These are phyloP conservation scores for Malassezia vespertilionis DNA, from an alignment of 1,284 basidiomycete genomes.

Conservation along the genomic window DNA sequence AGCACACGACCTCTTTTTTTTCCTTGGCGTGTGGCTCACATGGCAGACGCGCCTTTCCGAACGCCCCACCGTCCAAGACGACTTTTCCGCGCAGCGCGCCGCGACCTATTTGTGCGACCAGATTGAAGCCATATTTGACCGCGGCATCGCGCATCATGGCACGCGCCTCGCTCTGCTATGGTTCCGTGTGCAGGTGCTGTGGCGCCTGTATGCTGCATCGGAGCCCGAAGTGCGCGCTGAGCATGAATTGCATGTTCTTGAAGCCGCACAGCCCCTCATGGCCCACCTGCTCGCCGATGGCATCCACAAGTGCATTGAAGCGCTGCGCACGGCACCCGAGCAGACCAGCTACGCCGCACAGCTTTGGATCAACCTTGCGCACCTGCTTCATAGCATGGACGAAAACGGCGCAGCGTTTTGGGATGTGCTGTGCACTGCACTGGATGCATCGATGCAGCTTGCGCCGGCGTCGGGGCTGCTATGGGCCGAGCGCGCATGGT, in stretches of 20 bases:
- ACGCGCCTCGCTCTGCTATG: conserved; percentile 20
- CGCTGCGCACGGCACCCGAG: conserved; percentile 21
- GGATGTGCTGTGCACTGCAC: conserved; percentile 27
- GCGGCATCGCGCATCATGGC: background rate
- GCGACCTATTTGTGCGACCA: background rate
- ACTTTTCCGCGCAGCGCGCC: background rate
- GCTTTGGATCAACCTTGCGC: conserved; percentile 66
- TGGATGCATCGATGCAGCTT: conserved; percentile 23
- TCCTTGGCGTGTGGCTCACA: conserved; percentile 12
- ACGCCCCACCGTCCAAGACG: background rate
- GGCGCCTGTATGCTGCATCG: too few species aligned
- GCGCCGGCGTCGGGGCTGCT: conserved; percentile 53
- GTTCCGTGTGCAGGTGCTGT: conserved; percentile 32
- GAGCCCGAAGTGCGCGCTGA: background rate
- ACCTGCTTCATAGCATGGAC: conserved; percentile 49
- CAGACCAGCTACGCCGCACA: too few species aligned
- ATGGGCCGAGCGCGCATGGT: conserved; percentile 56
- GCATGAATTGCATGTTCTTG: conserved; percentile 1
- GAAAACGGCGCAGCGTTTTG: conserved; percentile 20
- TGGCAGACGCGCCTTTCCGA: background rate
- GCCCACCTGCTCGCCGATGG: conserved; percentile 28
- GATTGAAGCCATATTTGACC: background rate
- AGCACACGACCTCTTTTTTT: background rate
- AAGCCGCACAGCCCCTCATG: conserved; percentile 22
- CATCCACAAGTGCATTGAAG: conserved; percentile 21